Evolutionary conservation across 768 basidiomycete genomes (phyloP).

Genomic region (Termitomyces sp.): DNA sequence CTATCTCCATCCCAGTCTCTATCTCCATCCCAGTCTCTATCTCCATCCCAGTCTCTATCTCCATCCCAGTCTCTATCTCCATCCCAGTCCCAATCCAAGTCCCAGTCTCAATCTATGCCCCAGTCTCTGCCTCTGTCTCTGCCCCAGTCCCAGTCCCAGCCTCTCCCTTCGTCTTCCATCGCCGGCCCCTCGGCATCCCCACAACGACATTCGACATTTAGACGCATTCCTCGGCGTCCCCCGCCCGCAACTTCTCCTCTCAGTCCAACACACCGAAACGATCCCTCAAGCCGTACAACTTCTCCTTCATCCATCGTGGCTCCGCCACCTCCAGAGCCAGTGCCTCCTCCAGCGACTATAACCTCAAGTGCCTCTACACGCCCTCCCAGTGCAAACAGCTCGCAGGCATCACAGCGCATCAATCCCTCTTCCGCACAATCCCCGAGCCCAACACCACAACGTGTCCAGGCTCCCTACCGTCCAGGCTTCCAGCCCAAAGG

Average conservation of each 20-base stretch:
- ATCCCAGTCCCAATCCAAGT: slow-evolving; percentile 13
- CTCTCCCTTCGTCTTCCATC: slow-evolving; percentile 12
- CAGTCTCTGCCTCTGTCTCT: slow-evolving; percentile 15
- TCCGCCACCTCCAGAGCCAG: background rate
- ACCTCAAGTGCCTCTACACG: background rate
- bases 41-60: too few species aligned
- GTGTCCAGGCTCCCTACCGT: slow-evolving; percentile 61
- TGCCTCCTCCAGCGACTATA: background rate
- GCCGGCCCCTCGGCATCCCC: slow-evolving; percentile 19
- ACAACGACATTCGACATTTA: slow-evolving; percentile 38
- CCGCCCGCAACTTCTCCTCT: slow-evolving; percentile 10
- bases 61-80: slow-evolving; percentile 25
- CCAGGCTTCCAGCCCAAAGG: slow-evolving; percentile 94
- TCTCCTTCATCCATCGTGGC: background rate
- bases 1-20: background rate
- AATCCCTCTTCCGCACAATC: too few species aligned
- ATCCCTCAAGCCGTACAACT: background rate
- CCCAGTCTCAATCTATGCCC: slow-evolving; percentile 14
- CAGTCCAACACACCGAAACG: too few species aligned
- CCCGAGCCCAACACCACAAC: slow-evolving; percentile 6
- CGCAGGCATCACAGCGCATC: background rate
- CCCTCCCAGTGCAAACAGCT: background rate
- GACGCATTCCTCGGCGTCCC: slow-evolving; percentile 38
- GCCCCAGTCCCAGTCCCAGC: background rate
- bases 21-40: background rate